Conservation (phyloP, 2,329 filamentous ascomycete species). For the Emmonsia crescens region DNA sequence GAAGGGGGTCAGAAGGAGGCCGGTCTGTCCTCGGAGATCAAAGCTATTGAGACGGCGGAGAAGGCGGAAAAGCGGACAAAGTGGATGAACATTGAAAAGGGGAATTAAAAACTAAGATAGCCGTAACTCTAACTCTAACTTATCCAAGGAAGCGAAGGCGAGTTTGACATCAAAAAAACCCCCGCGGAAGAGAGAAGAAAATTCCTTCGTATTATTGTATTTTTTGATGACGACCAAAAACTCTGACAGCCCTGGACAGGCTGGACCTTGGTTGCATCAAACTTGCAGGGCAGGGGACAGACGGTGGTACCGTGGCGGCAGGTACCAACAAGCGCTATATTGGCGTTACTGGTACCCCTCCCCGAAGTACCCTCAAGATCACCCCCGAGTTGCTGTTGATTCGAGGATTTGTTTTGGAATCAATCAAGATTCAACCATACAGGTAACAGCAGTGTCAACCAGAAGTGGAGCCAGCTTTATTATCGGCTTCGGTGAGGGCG, state of each 20-base stretch:
- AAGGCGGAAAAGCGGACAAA: neutral
- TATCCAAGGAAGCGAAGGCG: neutral
- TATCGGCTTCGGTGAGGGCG: neutral
- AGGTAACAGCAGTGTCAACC: neutral
- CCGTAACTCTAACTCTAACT: neutral
- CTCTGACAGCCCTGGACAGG: neutral
- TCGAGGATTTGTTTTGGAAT: neutral
- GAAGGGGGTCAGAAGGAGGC: neutral
- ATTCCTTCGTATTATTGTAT: no score
- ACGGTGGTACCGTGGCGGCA: neutral
- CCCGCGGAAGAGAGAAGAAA: neutral
- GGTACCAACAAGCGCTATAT: neutral
- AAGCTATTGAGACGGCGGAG: neutral
- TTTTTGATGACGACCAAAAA: neutral
- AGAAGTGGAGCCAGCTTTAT: neutral
- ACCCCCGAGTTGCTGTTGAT: neutral
- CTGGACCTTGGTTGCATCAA: neutral
- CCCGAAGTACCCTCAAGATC: neutral
- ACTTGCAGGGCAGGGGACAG: neutral
- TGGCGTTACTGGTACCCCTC: neutral
- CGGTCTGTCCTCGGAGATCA: neutral
- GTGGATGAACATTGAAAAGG: neutral
- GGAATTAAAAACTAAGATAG: neutral
- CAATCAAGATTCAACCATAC: neutral
- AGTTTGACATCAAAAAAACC: neutral